Percentiles rank a stretch among this genome's conserved stretches.
phyloP scores from a whole-genome alignment of 78 protist genomes.

The Bigelowiella natans region DNA sequence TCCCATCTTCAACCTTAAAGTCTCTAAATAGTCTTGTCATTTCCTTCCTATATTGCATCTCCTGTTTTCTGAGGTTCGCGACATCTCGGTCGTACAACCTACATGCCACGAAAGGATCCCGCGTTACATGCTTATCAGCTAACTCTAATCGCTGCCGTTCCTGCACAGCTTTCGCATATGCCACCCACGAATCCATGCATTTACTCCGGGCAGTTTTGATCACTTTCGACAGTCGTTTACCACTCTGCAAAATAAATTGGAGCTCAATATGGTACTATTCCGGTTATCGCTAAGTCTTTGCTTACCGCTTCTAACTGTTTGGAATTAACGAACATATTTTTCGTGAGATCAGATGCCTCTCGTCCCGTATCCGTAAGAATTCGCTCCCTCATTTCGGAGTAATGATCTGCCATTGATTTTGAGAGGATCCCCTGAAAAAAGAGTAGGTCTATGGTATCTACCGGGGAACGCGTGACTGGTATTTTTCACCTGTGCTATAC shows the following conservation, averaged over 20 bases:
- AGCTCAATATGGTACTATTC: background rate
- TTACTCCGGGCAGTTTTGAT: background rate
- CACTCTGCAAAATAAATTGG: background rate
- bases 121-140: background rate
- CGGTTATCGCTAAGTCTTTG: background rate
- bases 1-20: background rate
- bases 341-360: background rate
- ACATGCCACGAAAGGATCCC: background rate
- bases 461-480: background rate
- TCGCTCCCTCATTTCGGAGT: background rate
- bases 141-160: background rate
- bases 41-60: background rate
- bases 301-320: background rate
- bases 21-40: background rate
- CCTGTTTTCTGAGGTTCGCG: background rate
- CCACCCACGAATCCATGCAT: background rate
- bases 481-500: background rate
- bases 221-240: background rate
- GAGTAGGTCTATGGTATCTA: background rate
- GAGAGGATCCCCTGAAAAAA: background rate
- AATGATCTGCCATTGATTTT: background rate
- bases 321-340: background rate
- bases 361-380: background rate
- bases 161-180: background rate
- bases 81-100: background rate